These are phyloP conservation scores for Fusarium miscanthi DNA, from an alignment of 2,329 filamentous ascomycete genomes.

Conservation along the genomic window DNA sequence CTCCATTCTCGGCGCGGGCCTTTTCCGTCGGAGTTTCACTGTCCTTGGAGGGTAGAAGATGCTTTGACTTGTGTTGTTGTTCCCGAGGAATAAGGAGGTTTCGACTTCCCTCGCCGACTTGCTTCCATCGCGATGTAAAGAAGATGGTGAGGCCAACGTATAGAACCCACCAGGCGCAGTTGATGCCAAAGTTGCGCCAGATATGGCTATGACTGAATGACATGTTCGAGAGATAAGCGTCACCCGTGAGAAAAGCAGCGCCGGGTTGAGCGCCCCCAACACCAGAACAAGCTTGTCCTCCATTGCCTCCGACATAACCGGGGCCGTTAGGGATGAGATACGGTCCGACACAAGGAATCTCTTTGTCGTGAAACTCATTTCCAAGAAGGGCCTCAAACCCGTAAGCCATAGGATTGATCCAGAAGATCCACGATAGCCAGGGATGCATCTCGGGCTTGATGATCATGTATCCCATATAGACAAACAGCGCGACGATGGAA, in stretches of 20 bases:
- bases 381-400: constrained; percentile 74
- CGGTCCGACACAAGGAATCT: constrained; percentile 59
- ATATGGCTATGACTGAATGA: constrained; percentile 64
- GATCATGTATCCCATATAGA: constrained; percentile 74
- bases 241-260: constrained; percentile 62
- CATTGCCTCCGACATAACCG: constrained; percentile 54
- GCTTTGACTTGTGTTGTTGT: constrained; percentile 55
- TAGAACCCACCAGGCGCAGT: constrained; percentile 71
- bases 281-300: constrained; percentile 65
- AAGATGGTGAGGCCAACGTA: constrained; percentile 69
- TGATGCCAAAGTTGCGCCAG: constrained; percentile 70
- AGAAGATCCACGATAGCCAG: constrained; percentile 72
- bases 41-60: constrained; percentile 55
- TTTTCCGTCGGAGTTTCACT: constrained; percentile 54
- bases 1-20: accelerated
- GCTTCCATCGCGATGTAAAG: constrained; percentile 67
- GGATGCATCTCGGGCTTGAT: constrained; percentile 70
- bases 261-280: constrained; percentile 66
- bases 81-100: constrained; percentile 72
- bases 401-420: constrained; percentile 75
- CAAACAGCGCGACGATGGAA: constrained; percentile 61
- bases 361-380: constrained; percentile 75
- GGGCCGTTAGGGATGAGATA: constrained; percentile 64
- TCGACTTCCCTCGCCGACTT: constrained; percentile 62
- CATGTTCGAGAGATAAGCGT: constrained; percentile 66